Percentiles rank a stretch among this genome's conserved stretches.
These are phyloP conservation scores for Alternaria triticimaculans DNA, from an alignment of 2,329 filamentous ascomycete genomes.

Conservation along the genomic window DNA sequence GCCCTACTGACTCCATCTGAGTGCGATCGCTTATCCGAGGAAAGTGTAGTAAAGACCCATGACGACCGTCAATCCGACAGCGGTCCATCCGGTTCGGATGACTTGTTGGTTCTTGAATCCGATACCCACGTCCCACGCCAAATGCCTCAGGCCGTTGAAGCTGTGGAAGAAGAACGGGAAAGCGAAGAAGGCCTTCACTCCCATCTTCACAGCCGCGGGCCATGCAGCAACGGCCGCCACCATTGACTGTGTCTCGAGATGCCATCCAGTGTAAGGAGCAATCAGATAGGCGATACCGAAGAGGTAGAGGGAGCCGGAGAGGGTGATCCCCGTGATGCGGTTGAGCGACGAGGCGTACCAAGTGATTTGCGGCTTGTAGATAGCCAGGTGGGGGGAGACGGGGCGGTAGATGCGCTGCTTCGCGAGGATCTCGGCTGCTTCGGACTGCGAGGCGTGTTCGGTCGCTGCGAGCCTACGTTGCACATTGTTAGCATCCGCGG, in stretches of 20 bases:
- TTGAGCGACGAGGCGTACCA: conserved; percentile 79
- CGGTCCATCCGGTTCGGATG: conserved; percentile 69
- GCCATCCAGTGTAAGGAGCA: conserved; percentile 76
- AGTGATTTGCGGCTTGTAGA: conserved; percentile 87
- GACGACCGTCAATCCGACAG: conserved; percentile 62
- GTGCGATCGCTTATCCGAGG: conserved; percentile 9
- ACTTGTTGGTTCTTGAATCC: conserved; percentile 70
- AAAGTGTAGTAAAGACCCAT: conserved; percentile 42
- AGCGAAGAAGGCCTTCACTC: conserved; percentile 65
- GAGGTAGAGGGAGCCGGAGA: conserved; percentile 78
- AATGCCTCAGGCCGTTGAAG: conserved; percentile 74
- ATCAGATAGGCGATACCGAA: conserved; percentile 83
- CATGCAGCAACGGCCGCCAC: conserved; percentile 69
- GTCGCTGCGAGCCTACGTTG: conserved; percentile 58
- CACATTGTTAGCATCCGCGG: conserved; percentile 15
- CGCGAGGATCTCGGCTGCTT: conserved; percentile 72
- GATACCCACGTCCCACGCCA: conserved; percentile 71
- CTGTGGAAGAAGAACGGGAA: conserved; percentile 72
- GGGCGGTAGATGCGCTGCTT: conserved; percentile 82
- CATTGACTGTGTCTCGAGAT: conserved; percentile 69
- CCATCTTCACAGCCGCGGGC: conserved; percentile 65
- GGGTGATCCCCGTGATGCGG: conserved; percentile 79
- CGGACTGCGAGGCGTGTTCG: conserved; percentile 61
- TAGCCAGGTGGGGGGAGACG: conserved; percentile 81
- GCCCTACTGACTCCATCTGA: neutral